Base-by-base conservation (phyloP, 345 rosid species). In the Diplotaxis tenuifolia region DNA sequence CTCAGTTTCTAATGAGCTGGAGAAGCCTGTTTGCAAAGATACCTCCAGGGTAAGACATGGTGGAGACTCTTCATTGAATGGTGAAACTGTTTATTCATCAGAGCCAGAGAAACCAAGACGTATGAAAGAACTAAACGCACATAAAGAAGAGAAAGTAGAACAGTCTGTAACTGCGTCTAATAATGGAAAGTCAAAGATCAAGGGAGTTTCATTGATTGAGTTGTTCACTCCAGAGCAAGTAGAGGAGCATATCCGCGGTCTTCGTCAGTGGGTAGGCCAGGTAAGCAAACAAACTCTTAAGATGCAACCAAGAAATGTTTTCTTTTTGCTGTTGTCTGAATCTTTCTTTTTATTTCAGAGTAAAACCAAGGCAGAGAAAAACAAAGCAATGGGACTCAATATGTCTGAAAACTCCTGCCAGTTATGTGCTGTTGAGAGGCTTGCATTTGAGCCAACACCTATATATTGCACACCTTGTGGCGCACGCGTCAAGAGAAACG, bases 231-330 rank as follows among this genome's bases (percentile, higher is more conserved):
- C 98, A 18, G 98, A 92, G 81, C 98, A 95, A 87, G 92, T 95
- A 50, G 87, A 87, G 69, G 92, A 84, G 84, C 99, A 95, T 82
- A 95, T 95, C 73, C 75, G 9, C 12, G 97, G 99, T 61, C 96
- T 95, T 67, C 88, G 99, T 75, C 99, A 75, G 80, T 95, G 99
- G 98, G 99, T 92, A 77, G 98, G 99, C 76, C 99, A 95, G 96
- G 99, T 92, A 83, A 67, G 50, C 45, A 23, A 18, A 19, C 21
- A 4, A 47, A 23, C 1, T 65, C 23, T 62, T 45, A 56, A n/a
- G 45, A 57, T 58, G 53, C 75, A 71, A 15, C 52, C 20, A 45
- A 45, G 52, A 45, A 62, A 47, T 34, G 7, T 62, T 68, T 62
- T 54, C 60, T 62, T 47, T 55, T 40, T 27, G 34, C 19, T 62